These are phyloP conservation scores for Sclerotinia trifoliorum DNA, from an alignment of 2,329 filamentous ascomycete genomes.

Conservation along the genomic window DNA sequence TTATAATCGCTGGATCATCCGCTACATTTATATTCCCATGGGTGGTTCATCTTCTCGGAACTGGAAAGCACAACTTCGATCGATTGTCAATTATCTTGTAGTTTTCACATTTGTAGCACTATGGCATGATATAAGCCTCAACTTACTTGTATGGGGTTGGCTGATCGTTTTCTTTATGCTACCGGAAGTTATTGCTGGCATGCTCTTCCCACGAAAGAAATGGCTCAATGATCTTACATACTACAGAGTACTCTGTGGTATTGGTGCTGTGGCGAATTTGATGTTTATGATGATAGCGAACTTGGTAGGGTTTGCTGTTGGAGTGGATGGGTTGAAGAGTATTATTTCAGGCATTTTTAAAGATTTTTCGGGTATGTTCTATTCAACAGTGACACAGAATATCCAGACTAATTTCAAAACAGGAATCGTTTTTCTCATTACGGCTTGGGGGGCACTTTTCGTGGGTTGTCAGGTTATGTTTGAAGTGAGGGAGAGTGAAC, in stretches of 20 bases:
- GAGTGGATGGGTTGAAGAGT: slow-evolving; percentile 79
- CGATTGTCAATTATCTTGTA: slow-evolving; percentile 71
- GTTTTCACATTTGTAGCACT: slow-evolving; percentile 97
- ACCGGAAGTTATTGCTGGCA: slow-evolving; percentile 73
- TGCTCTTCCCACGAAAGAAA: slow-evolving; percentile 66
- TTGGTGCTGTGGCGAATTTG: slow-evolving; percentile 79
- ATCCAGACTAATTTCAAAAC: slow-evolving; percentile 31
- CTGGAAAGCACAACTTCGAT: slow-evolving; percentile 51
- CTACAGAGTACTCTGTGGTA: slow-evolving; percentile 77
- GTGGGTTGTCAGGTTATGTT: slow-evolving; percentile 94
- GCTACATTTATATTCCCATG: slow-evolving; percentile 91
- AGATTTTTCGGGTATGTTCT: slow-evolving; percentile 64
- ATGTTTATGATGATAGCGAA: slow-evolving; percentile 97
- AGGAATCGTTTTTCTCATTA: slow-evolving; percentile 71
- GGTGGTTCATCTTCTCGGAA: slow-evolving; percentile 63
- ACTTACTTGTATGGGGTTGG: slow-evolving; percentile 94
- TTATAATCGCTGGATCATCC: slow-evolving; percentile 91
- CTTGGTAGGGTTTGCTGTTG: slow-evolving; percentile 90
- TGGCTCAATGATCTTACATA: slow-evolving; percentile 68
- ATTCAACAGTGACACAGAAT: neutral
- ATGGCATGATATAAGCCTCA: slow-evolving; percentile 95
- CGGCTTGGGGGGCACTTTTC: slow-evolving; percentile 73
- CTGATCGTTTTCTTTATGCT: slow-evolving; percentile 90
- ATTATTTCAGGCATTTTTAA: slow-evolving; percentile 73
- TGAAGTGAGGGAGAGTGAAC: slow-evolving; percentile 83